Base-by-base conservation (phyloP, 2,329 filamentous ascomycete genomes). In the Ophiosphaerella korrae region DNA sequence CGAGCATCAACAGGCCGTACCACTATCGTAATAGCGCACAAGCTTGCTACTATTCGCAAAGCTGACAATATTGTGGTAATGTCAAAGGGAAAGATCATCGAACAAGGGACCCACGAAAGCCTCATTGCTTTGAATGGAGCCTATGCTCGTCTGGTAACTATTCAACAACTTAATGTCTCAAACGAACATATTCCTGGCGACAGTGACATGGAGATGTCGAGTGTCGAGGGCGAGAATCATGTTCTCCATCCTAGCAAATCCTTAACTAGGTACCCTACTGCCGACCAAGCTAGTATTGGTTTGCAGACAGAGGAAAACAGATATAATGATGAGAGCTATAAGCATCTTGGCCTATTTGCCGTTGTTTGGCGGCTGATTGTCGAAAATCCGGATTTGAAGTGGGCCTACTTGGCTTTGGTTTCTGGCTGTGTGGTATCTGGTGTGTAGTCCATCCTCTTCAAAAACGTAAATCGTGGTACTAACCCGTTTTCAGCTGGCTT, bases 21-120 rank as follows among this genome's bases (percentile, higher is more conserved):
- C 0, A 97, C 93, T 2, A 96, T 97, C 64, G 89, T 92, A 7
- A 97, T 99, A 72, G 94, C 94, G 36, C 94, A 99, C 75, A 89
- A 93, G 64, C 80, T 97, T 7, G 96, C 92, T 0, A 99, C 94
- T 5, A 96, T 97, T 76, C 91, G 87, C 71, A 87, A 92, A 58
- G 92, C 93, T 0, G 89, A 97, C 73, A 97, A 96, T 67, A 97
- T 99, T 62, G 90, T 96, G 16, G 92, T 97, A 59, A 92, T 99
- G 86, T 82, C 86, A 8, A 74, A 86, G 50, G 93, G 93, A 7
- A 76, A 80, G 14, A 93, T 99, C 48, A 80, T 96, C 12, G 94
- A 99, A 74, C 92, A 97, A 74, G 94, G 94, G 42, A 92, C 84
- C 0, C 93, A 97, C 68, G 84, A 92, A 51, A 80, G 88, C 11